Evolutionary conservation across 257 asterid species (phyloP), one percentile per base, ranked within the genome.

Genomic region (Rehmannia glutinosa): DNA sequence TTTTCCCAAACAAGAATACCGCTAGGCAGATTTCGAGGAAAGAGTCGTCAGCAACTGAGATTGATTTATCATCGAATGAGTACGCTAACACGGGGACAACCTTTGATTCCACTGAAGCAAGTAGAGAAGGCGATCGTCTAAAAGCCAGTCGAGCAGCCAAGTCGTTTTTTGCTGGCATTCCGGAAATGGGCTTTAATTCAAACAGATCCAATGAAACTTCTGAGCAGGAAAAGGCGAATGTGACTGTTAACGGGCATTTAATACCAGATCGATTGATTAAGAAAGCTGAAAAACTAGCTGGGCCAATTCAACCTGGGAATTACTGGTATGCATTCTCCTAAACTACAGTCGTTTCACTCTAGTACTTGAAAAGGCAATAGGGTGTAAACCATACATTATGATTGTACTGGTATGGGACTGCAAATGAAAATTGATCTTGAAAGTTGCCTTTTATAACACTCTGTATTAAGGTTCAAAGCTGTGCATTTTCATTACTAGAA

Each of bases 281-380:
- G 76, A 93, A 80, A 79, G 99, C 99, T 27, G 89, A 86, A 71
- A 83, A 77, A 62, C 50, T 81, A 41, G 96, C 97, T 32, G 99
- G 99, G 60, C 81, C 84, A 4, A 85, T 93, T 66, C 85, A 76
- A 17, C 91, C 96, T 25, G 99, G 99, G 61, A 73, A 90, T 77
- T 93, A 90, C 80, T 93, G 99, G 99, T 93, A 78, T 58, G 78
- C 33, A n/a, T 35, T 38, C 62, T n/a, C n/a, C n/a, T n/a, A n/a
- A n/a, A n/a, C n/a, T n/a, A n/a, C n/a, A n/a, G n/a, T n/a, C n/a
- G n/a, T n/a, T n/a, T n/a, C n/a, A n/a, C n/a, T n/a, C n/a, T n/a
- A n/a, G n/a, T n/a, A n/a, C n/a, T n/a, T n/a, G n/a, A n/a, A n/a
- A n/a, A n/a, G n/a, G n/a, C n/a, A n/a, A n/a, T n/a, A 24, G 1